Base-by-base conservation (phyloP, 2,329 filamentous ascomycete genomes). In the Calonectria honghensis region DNA sequence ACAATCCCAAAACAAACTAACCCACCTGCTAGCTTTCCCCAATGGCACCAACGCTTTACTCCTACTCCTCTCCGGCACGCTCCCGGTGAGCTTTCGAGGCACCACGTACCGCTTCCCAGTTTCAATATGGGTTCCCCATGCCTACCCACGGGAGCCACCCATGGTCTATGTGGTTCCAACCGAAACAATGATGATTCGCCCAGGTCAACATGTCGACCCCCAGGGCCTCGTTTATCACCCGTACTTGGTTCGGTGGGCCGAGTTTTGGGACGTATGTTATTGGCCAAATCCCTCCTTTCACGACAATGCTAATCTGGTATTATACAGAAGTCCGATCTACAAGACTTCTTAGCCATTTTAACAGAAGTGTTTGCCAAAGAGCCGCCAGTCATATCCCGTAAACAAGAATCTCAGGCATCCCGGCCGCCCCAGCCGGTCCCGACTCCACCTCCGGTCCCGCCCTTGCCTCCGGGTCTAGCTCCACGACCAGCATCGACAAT, bases 211-310 rank as follows among this genome's bases (percentile, higher is more conserved):
- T 87, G 96, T 99, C 74, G 96, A 97, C 82, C 93, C 95, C 6
- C 96, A 98, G 81, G 97, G 97, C 32, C 93, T 95, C 83, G 92
- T 98, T 77, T 99, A 98, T 84, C 97, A 99, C 84, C 97, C 97
- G 48, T 99, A 98, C 84, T 88, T 99, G 61, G 95, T 95, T 39
- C 93, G 95, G 76, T 99, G 97, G 97, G 88, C 90, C 39, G 93
- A 95, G 78, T 96, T 94, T 80, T 97, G 95, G 94, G 95, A 98
- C 91, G 95, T 97, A 85, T 87, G 94, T 75, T 51, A 4, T 7
- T 29, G 31, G 20, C 29, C 6, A 6, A 6, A 32, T 9, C 37
- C 61, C 32, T 32, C 63, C 31, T 18, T 24, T 32, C 18, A n/a
- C 45, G 4, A 51, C 11, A 27, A 31, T 59, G 50, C 69, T 79